phyloP scores from a whole-genome alignment of 23 red algal species.

The Gracilaria gracilis region DNA sequence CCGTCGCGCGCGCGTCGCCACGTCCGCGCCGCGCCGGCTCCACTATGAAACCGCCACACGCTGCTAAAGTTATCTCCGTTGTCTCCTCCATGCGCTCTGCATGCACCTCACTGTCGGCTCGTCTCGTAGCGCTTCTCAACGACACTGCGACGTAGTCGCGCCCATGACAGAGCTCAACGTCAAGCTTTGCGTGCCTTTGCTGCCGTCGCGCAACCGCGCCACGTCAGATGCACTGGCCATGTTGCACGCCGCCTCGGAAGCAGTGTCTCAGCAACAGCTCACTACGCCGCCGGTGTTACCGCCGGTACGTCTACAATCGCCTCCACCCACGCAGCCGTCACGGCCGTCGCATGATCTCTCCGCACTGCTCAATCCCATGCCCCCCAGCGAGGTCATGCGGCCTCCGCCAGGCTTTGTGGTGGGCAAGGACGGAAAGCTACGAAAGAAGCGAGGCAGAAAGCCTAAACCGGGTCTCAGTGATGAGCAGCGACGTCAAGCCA shows the following conservation, averaged over 20 bases:
- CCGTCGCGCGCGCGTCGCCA: not conserved
- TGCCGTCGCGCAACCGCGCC: not conserved
- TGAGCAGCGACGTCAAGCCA: slow-evolving; percentile 52
- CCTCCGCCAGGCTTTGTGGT: slow-evolving; percentile 34
- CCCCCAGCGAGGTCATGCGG: not conserved
- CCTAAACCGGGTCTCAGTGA: slow-evolving; percentile 54
- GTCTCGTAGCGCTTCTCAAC: too few species aligned
- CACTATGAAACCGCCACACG: not conserved
- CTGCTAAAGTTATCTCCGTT: not conserved
- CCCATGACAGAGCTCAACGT: not conserved
- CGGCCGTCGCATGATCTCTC: not conserved
- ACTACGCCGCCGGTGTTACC: not conserved
- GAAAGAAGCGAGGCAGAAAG: slow-evolving; percentile 61
- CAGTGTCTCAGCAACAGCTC: not conserved
- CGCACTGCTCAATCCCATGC: slow-evolving; percentile 51
- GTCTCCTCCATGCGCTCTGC: too few species aligned
- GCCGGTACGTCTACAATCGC: not conserved
- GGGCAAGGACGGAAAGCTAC: slow-evolving; percentile 48
- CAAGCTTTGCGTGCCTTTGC: too few species aligned
- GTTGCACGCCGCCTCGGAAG: slow-evolving; percentile 13
- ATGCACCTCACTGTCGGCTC: too few species aligned
- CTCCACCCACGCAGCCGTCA: not conserved
- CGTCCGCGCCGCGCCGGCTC: not conserved
- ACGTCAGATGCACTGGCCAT: not conserved
- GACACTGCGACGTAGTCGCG: not conserved